Evolutionary conservation across 2,329 filamentous ascomycete species (phyloP).

Genomic region (Aspergillus glaucus): DNA sequence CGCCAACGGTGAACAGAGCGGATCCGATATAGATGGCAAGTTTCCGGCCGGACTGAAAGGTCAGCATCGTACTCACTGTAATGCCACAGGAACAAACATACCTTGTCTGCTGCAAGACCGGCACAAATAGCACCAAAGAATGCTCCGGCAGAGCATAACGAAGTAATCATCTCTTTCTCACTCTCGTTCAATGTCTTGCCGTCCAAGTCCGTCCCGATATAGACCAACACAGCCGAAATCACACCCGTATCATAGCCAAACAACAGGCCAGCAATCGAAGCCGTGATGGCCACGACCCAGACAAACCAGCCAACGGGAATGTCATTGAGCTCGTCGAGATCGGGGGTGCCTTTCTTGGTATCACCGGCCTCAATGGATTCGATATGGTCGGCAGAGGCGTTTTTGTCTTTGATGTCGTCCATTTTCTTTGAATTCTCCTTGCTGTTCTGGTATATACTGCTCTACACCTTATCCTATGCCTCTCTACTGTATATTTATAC

Average conservation of each 20-base stretch:
- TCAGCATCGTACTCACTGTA: conserved; percentile 18
- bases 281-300: conserved; percentile 34
- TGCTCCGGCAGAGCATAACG: conserved; percentile 45
- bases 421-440: neutral
- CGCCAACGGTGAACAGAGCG: conserved; percentile 35
- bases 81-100: conserved; percentile 21
- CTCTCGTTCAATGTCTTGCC: conserved; percentile 32
- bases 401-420: conserved; percentile 1
- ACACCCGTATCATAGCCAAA: conserved; percentile 44
- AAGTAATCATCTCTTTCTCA: conserved; percentile 49
- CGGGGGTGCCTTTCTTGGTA: neutral
- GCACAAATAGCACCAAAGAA: conserved; percentile 40
- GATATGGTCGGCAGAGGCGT: conserved; percentile 4
- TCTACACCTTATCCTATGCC: neutral
- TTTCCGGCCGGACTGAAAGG: conserved; percentile 32
- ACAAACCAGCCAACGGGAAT: conserved; percentile 34
- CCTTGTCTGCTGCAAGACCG: conserved; percentile 30
- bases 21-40: conserved; percentile 37
- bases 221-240: conserved; percentile 41
- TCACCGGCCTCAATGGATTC: conserved; percentile 3
- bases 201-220: conserved; percentile 30
- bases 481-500: neutral
- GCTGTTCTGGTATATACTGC: too few relatives aligned
- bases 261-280: conserved; percentile 25
- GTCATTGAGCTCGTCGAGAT: conserved; percentile 23